Evolutionary conservation across 1,284 basidiomycete species (phyloP).

Genomic region (Sporisorium sorghi): DNA sequence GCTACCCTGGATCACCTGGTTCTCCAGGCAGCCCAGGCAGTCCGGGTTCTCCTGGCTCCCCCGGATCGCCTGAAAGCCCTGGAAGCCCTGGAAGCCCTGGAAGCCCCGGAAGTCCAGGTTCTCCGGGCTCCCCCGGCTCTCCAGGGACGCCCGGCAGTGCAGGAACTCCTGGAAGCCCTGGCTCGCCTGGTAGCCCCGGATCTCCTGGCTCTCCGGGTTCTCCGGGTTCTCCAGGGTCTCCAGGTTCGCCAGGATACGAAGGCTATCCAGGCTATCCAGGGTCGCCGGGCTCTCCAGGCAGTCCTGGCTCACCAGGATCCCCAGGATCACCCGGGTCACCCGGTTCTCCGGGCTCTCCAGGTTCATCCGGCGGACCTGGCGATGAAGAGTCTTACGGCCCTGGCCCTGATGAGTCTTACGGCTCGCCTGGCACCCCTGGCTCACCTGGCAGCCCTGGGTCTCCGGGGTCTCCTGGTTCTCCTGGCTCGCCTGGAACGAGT

Average conservation of each 20-base stretch:
- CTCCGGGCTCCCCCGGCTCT: constrained; percentile 5
- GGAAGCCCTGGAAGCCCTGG: neutral
- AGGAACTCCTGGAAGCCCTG: neutral
- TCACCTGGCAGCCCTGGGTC: neutral
- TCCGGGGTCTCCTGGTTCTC: constrained; percentile 2
- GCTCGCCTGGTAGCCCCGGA: constrained; percentile 1
- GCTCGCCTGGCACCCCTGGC: neutral
- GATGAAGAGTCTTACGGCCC: no score
- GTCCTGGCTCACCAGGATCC: neutral
- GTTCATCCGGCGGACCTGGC: neutral
- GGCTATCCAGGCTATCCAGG: neutral
- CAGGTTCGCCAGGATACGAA: neutral
- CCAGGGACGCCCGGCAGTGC: neutral
- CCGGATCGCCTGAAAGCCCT: no score
- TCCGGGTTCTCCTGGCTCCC: constrained; percentile 5
- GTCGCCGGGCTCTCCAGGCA: constrained; percentile 1
- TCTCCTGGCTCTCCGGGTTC: constrained; percentile 3
- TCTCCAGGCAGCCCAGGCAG: neutral
- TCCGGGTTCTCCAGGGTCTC: no score
- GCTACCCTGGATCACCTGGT: neutral
- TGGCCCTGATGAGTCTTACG: no score
- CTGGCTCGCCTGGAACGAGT: neutral
- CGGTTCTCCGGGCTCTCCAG: neutral
- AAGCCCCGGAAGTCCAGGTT: neutral
- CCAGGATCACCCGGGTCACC: neutral